Evolutionary conservation across 345 rosid species (phyloP).

Genomic region (Combretum micranthum): DNA sequence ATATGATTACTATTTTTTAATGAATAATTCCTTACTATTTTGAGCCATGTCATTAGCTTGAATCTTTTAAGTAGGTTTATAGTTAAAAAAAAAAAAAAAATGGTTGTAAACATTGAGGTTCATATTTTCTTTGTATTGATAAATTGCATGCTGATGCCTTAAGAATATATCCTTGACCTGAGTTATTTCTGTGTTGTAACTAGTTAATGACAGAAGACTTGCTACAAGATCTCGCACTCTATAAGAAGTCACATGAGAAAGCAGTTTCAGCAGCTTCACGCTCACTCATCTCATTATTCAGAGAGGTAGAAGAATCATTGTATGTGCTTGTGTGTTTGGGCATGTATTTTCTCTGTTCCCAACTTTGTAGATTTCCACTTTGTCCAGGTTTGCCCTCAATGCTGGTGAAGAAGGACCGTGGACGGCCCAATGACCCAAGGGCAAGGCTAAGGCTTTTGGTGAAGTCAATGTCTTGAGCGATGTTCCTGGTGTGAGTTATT

Average conservation of each 20-base stretch:
- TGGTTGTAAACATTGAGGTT: background rate
- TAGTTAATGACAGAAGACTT: slow-evolving; percentile 95
- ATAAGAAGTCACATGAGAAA: slow-evolving; percentile 84
- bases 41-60: background rate
- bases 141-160: background rate
- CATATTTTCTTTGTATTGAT: background rate
- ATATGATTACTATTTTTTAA: too few species aligned
- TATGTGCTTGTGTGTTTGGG: background rate
- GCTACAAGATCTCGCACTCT: slow-evolving; percentile 86
- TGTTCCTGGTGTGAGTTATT: slow-evolving; percentile 73
- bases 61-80: too few species aligned
- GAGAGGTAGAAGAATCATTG: slow-evolving; percentile 56
- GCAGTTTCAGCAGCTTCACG: slow-evolving; percentile 84
- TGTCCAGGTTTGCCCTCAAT: slow-evolving; percentile 72
- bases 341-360: slow-evolving; percentile 2
- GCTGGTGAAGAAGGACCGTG: slow-evolving; percentile 90
- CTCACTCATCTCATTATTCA: slow-evolving; percentile 78
- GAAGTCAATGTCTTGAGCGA: slow-evolving; percentile 51
- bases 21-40: background rate
- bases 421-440: slow-evolving; percentile 62
- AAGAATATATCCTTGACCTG: background rate
- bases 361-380: slow-evolving; percentile 7
- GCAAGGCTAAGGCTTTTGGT: slow-evolving; percentile 82
- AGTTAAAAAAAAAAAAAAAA: too few species aligned
- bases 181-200: slow-evolving; percentile 13